Percentiles rank a stretch among this genome's conserved stretches.
phyloP scores from a whole-genome alignment of 495 filamentous ascomycete genomes.

The Aspergillus avenaceus region DNA sequence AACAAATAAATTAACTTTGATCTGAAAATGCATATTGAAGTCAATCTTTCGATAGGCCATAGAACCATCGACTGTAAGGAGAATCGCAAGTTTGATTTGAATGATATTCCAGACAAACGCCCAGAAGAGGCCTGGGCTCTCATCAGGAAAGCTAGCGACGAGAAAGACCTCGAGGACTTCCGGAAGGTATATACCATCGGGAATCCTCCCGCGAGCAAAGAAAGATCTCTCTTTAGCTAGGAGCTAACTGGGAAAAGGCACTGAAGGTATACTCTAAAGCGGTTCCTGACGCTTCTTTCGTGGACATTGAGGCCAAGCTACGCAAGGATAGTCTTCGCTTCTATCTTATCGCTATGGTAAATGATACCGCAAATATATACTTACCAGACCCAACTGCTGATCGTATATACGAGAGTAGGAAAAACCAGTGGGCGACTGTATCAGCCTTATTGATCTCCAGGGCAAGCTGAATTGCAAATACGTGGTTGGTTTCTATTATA shows the following conservation, averaged over 20 bases:
- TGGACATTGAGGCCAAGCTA: constrained; percentile 70
- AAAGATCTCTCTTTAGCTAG: no score
- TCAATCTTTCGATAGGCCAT: constrained; percentile 57
- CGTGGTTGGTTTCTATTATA: constrained; percentile 64
- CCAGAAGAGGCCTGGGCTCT: constrained; percentile 67
- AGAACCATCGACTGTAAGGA: constrained; percentile 59
- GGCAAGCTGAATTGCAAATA: constrained; percentile 76
- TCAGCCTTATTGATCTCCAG: constrained; percentile 79
- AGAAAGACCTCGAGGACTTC: constrained; percentile 68
- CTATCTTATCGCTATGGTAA: constrained; percentile 70
- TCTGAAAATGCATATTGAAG: neutral
- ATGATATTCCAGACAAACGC: constrained; percentile 50
- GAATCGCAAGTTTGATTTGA: constrained; percentile 63
- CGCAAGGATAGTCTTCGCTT: constrained; percentile 57
- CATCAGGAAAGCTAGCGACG: constrained; percentile 58
- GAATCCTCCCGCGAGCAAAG: no score
- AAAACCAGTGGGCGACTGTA: constrained; percentile 49
- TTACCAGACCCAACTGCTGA: neutral
- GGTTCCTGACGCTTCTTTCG: constrained; percentile 59
- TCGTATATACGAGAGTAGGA: constrained; percentile 35
- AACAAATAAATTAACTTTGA: constrained; percentile 14
- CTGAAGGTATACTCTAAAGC: constrained; percentile 73
- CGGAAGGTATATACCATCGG: constrained; percentile 56
- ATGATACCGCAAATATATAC: neutral
- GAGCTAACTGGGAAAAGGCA: constrained; percentile 34